phyloP scores from a whole-genome alignment of 352 stramenopile species.

The Blastocystis hominis region DNA sequence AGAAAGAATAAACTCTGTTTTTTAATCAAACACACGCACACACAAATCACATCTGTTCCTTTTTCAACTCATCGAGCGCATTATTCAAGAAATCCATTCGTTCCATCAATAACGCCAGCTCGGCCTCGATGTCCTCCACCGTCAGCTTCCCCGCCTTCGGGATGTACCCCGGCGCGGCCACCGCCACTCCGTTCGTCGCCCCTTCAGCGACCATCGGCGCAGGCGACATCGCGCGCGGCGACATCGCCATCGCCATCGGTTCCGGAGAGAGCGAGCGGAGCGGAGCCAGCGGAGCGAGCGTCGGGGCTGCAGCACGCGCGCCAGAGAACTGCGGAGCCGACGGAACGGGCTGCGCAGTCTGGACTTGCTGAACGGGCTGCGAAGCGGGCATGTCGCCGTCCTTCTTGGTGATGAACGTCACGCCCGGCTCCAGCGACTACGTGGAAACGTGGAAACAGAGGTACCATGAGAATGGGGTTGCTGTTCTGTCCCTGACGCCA shows the following conservation, averaged over 20 bases:
- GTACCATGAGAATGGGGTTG: constrained; percentile 35
- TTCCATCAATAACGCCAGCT: constrained; percentile 38
- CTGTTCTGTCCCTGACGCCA: constrained; percentile 87
- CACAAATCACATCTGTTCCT: neutral
- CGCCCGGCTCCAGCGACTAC: constrained; percentile 33
- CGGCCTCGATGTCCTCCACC: constrained; percentile 44
- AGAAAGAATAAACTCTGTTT: constrained; percentile 1
- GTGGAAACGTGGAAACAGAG: neutral
- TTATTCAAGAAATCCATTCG: constrained; percentile 54
- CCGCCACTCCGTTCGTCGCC: neutral
- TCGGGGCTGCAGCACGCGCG: neutral
- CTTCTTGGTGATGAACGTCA: constrained; percentile 17
- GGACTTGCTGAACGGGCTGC: neutral
- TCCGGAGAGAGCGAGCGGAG: neutral
- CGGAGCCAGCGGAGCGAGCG: neutral
- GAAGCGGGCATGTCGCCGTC: neutral
- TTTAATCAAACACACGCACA: neutral
- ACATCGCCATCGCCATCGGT: neutral
- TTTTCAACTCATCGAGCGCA: constrained; percentile 43
- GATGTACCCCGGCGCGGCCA: constrained; percentile 41
- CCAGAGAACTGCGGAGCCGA: neutral
- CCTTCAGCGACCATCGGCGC: neutral
- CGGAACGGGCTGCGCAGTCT: neutral
- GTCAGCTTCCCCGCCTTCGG: constrained; percentile 45
- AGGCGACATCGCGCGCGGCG: neutral